A percentile compares a stretch with the other conserved stretches of the same genome.
Conservation (phyloP, 768 basidiomycete species). For the Tulasnella sp. region DNA sequence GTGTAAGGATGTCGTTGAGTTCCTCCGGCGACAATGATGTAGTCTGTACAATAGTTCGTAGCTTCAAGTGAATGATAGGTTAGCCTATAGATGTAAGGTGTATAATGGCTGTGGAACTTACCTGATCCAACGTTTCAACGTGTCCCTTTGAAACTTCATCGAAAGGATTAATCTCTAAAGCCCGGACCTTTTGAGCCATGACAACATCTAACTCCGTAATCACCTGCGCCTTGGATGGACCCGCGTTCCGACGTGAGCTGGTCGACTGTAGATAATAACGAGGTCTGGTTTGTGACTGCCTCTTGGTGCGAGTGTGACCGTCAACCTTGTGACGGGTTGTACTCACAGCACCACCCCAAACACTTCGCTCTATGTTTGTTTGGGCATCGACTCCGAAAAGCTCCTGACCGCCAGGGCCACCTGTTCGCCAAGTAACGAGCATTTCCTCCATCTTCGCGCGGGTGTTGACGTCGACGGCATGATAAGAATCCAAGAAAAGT, state of each 20-base stretch:
- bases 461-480: slow-evolving; percentile 68
- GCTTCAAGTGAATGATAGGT: slow-evolving; percentile 28
- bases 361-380: slow-evolving; percentile 66
- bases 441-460: slow-evolving; percentile 97
- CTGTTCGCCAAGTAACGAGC: slow-evolving; percentile 87
- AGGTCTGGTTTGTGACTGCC: not conserved
- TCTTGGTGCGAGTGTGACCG: not conserved
- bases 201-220: slow-evolving; percentile 72
- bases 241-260: slow-evolving; percentile 12
- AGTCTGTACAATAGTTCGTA: slow-evolving; percentile 55
- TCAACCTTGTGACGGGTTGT: slow-evolving; percentile 11
- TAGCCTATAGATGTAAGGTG: not conserved
- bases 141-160: slow-evolving; percentile 58
- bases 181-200: slow-evolving; percentile 66
- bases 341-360: slow-evolving; percentile 43
- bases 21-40: slow-evolving; percentile 70
- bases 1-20: slow-evolving; percentile 57
- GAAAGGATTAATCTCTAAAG: slow-evolving; percentile 56
- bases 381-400: slow-evolving; percentile 76
- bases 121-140: slow-evolving; percentile 68
- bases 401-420: slow-evolving; percentile 64
- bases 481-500: slow-evolving; percentile 79
- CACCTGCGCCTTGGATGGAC: slow-evolving; percentile 60
- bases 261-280: slow-evolving; percentile 3
- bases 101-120: slow-evolving; percentile 27